Conservation (phyloP, 2,329 filamentous ascomycete genomes). For the Arthroderma sp. region DNA sequence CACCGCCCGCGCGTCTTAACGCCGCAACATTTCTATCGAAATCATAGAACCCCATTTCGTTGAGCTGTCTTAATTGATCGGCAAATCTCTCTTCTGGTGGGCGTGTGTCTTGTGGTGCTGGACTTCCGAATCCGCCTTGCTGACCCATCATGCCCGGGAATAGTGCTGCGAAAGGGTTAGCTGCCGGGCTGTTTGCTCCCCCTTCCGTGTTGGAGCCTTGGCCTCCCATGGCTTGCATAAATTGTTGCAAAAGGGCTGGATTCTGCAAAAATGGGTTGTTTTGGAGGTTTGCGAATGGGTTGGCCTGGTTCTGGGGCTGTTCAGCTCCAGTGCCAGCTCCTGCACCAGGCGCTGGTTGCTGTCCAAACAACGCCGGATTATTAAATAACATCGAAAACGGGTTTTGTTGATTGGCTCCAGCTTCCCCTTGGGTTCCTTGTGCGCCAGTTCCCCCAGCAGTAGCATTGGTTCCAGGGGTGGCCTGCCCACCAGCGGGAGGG, state of each 20-base stretch:
- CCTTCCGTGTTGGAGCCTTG: slow-evolving; percentile 18
- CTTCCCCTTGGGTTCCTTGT: no score
- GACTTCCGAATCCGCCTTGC: slow-evolving; percentile 11
- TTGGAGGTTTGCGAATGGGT: slow-evolving; percentile 32
- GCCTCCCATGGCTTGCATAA: slow-evolving; percentile 40
- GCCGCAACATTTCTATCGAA: slow-evolving; percentile 89
- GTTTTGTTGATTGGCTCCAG: no score
- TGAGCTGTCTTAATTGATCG: slow-evolving; percentile 78
- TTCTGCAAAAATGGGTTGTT: slow-evolving; percentile 47
- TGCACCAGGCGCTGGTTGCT: no score
- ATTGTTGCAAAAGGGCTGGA: slow-evolving; percentile 43
- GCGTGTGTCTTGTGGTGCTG: slow-evolving; percentile 58
- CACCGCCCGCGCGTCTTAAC: slow-evolving; percentile 75
- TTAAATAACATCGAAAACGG: no score
- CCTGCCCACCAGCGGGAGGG: slow-evolving; percentile 13
- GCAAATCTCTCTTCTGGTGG: slow-evolving; percentile 91
- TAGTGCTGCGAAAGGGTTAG: slow-evolving; percentile 34
- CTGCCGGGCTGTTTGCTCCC: slow-evolving; percentile 10
- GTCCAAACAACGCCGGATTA: no score
- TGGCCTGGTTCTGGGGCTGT: slow-evolving; percentile 21
- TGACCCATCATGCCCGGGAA: slow-evolving; percentile 45
- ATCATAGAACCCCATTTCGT: slow-evolving; percentile 98
- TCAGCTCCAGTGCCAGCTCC: no score
- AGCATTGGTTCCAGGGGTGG: slow-evolving; percentile 6
- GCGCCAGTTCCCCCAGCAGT: background rate